Evolutionary conservation across 306 rosid genomes (phyloP).

Genomic region (Prunus kanzakura): DNA sequence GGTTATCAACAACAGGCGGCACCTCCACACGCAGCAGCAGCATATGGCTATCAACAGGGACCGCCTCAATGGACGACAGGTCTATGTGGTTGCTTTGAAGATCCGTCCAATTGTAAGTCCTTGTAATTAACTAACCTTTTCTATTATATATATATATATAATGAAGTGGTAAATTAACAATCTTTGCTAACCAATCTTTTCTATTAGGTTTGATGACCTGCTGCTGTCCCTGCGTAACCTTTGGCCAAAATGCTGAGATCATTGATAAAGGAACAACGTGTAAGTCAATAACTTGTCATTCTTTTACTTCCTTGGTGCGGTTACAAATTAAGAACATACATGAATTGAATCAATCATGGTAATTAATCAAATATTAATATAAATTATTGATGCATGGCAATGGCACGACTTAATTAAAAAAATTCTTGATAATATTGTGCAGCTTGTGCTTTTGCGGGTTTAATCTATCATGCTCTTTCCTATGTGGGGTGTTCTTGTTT

Average conservation of each 20-base stretch:
- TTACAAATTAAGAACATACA: no score
- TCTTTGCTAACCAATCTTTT: no score
- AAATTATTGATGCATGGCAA: no score
- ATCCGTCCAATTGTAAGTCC: slow-evolving; percentile 13
- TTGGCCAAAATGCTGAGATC: slow-evolving; percentile 16
- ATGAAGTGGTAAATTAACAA: no score
- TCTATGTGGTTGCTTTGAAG: slow-evolving; percentile 12
- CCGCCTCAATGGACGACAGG: slow-evolving; percentile 11
- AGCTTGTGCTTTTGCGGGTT: slow-evolving; percentile 15
- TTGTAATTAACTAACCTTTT: not conserved
- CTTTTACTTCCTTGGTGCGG: not conserved
- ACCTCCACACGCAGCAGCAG: not conserved
- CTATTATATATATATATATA: not conserved
- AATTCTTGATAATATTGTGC: not conserved
- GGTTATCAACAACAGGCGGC: not conserved
- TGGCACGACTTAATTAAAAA: no score
- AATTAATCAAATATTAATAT: no score
- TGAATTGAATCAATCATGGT: no score
- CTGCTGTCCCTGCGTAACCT: slow-evolving; percentile 23
- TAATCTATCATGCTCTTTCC: not conserved
- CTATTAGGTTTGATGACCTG: slow-evolving; percentile 6
- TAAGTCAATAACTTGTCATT: not conserved
- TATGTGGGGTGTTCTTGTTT: not conserved
- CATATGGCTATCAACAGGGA: not conserved
- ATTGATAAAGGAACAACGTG: slow-evolving; percentile 1